Conservation (phyloP, 2,329 filamentous ascomycete species). For the Cytospora schulzeri region DNA sequence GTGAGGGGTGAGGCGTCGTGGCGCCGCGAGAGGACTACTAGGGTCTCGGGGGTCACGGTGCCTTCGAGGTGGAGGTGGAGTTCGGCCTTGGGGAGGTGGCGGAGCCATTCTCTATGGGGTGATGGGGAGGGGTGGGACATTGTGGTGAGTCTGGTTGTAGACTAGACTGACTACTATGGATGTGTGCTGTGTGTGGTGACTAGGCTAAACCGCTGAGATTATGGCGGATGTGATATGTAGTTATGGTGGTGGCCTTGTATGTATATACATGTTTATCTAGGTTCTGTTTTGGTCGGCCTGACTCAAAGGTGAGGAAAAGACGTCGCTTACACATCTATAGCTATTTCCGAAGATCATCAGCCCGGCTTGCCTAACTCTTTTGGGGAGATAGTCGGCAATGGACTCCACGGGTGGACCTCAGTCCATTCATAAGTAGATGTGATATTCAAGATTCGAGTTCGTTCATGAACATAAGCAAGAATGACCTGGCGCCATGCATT, state of each 20-base stretch:
- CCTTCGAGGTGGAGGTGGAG: constrained; percentile 29
- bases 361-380: not conserved
- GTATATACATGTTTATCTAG: too few species aligned
- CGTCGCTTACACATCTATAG: not conserved
- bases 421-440: not conserved
- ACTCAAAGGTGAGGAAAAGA: not conserved
- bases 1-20: constrained; percentile 26
- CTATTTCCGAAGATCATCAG: not conserved
- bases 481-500: too few species aligned
- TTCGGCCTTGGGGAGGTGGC: constrained; percentile 25
- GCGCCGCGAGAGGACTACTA: constrained; percentile 26
- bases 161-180: not conserved
- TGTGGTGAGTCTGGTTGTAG: not conserved
- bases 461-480: not conserved
- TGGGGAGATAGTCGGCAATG: not conserved
- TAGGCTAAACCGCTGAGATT: too few species aligned
- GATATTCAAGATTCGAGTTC: not conserved
- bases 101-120: not conserved
- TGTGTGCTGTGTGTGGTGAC: not conserved
- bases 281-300: too few species aligned
- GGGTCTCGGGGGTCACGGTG: constrained; percentile 28
- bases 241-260: too few species aligned
- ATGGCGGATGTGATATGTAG: not conserved
- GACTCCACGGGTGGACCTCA: not conserved
- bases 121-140: not conserved